Base-by-base conservation (phyloP, 2,329 filamentous ascomycete genomes). In the Trichophyton rubrum region DNA sequence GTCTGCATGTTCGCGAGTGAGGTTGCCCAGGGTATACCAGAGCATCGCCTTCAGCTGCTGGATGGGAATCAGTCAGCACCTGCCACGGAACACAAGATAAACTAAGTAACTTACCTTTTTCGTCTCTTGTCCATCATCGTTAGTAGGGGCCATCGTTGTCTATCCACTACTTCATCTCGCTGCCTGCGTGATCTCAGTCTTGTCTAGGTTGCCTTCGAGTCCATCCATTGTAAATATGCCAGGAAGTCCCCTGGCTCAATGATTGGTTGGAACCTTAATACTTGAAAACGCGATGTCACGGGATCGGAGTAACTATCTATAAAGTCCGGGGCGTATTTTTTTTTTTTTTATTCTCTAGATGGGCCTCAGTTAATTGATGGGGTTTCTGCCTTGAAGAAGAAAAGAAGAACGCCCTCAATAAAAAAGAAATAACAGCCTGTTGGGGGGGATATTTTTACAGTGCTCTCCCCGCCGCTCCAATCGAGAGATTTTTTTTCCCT, bases 11-110 rank as follows among this genome's bases (percentile, higher is more conserved):
- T 92, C 85, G 71, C 97, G 92, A 64, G 96, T 88, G 62, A 95
- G 92, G 71, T 90, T 88, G 66, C 89, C 89, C 62, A 95, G 83
- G 24, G 85, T 83, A 69, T 87, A 87, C 90, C 90, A 95, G 24
- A 95, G 82, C 13, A 88, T 87, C 40, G 88, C 85, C 78, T 95
- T 95, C 68, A 93, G 82, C 64, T 86, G 85, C 86, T 96, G 13
- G 33, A 13, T 13, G 33, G 33, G 33, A 30, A 7, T 30, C 6
- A 30, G 7, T 38, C 11, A 38, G 33, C 33, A 9, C 33, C 33
- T 38, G 33, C 7, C 13, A 38, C 3, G 3, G 15, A 4, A 5
- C n/a, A n/a, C 6, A 7, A 5, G 6, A 40, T n/a, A n/a, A n/a
- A n/a, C 4, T 6, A 2, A 15, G 2, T 17, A 43, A 7, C 43